Evolutionary conservation across 1,139 yeast species (phyloP).

Genomic region (Taphrina deformans): DNA sequence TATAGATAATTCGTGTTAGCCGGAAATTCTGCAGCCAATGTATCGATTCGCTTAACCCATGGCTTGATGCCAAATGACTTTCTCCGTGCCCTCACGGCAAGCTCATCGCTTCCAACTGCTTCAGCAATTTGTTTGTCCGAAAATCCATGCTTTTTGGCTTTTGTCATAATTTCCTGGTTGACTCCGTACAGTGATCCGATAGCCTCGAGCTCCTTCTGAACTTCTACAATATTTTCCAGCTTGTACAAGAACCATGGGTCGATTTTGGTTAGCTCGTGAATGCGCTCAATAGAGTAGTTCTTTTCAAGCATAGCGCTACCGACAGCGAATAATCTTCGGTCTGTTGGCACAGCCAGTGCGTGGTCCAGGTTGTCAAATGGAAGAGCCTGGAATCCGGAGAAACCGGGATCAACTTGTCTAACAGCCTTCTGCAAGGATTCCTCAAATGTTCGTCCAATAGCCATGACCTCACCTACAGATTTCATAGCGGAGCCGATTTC

Average conservation of each 20-base stretch:
- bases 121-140: conserved; percentile 89
- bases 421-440: conserved; percentile 98
- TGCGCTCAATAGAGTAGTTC: conserved; percentile 84
- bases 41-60: conserved; percentile 93
- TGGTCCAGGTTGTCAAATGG: conserved; percentile 76
- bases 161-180: conserved; percentile 65
- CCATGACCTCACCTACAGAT: conserved; percentile 99
- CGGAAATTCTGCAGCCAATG: conserved; percentile 98
- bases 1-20: conserved; percentile 93
- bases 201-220: conserved; percentile 76
- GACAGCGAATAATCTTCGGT: conserved; percentile 96
- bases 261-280: conserved; percentile 85
- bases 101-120: conserved; percentile 67
- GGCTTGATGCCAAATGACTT: conserved; percentile 78
- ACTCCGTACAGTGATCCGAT: conserved; percentile 60
- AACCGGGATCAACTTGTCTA: conserved; percentile 92
- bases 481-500: conserved; percentile 96
- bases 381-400: conserved; percentile 89
- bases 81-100: conserved; percentile 77
- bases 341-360: conserved; percentile 85
- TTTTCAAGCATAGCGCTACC: conserved; percentile 94
- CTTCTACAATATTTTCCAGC: conserved; percentile 82
- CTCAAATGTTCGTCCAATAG: conserved; percentile 95
- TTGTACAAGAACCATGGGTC: conserved; percentile 96
- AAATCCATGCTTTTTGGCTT: conserved; percentile 92